These are phyloP conservation scores for Alternaria longipes DNA, from an alignment of 2,329 filamentous ascomycete species.

Conservation along the genomic window DNA sequence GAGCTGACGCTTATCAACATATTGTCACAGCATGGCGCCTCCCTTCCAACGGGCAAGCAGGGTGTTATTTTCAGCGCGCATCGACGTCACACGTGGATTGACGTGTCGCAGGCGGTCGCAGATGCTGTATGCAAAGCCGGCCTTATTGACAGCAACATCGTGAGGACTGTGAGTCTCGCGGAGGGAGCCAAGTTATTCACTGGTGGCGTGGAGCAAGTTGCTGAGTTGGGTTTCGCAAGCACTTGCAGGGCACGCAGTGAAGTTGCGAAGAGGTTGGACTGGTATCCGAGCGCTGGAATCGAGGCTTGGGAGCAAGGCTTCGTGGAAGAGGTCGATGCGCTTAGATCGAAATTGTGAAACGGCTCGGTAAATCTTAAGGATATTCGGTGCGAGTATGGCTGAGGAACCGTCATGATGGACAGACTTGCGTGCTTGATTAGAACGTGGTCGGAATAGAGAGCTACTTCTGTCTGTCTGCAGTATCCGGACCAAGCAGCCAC, in stretches of 20 bases:
- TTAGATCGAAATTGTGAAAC: constrained; percentile 2
- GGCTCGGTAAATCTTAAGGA: neutral
- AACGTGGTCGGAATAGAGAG: neutral
- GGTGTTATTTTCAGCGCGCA: constrained; percentile 7
- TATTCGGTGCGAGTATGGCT: neutral
- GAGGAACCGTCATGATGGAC: neutral
- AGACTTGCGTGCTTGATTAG: neutral
- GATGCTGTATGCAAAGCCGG: constrained; percentile 3
- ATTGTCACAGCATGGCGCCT: constrained; percentile 2
- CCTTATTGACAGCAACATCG: neutral
- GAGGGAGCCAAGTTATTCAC: neutral
- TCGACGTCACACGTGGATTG: constrained; percentile 1
- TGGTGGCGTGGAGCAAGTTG: constrained; percentile 4
- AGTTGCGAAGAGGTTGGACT: constrained; percentile 2
- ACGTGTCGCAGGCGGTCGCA: constrained; percentile 2
- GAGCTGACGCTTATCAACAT: neutral
- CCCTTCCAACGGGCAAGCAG: constrained; percentile 3
- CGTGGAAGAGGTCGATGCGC: constrained; percentile 3
- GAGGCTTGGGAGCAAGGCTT: constrained; percentile 9
- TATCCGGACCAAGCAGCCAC: neutral
- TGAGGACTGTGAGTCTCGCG: neutral
- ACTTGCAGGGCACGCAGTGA: constrained; percentile 1
- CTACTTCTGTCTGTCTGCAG: neutral
- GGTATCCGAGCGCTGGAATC: neutral
- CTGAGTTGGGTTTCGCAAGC: constrained; percentile 3